A percentile compares a stretch with the other conserved stretches of the same genome.
Conservation (phyloP, 208 protist species). For the Acanthamoeba sp. region DNA sequence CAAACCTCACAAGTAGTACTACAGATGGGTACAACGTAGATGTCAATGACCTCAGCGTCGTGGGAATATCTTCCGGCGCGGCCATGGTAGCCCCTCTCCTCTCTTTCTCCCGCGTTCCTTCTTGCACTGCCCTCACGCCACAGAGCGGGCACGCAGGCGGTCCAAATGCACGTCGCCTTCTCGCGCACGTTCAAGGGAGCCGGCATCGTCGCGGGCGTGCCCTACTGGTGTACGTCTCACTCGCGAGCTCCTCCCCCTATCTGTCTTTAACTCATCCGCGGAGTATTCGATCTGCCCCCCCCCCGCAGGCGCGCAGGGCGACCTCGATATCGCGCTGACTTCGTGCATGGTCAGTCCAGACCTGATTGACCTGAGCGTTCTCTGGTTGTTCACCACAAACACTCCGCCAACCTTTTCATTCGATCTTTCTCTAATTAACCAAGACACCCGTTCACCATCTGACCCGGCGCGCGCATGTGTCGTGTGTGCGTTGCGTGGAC, state of each 20-base stretch:
- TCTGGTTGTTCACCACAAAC: background rate
- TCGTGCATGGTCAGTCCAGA: conserved; percentile 34
- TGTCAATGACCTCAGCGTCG: background rate
- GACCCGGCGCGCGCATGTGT: background rate
- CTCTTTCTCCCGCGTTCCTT: background rate
- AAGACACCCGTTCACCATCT: too few species aligned
- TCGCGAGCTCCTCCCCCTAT: background rate
- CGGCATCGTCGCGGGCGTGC: conserved; percentile 52
- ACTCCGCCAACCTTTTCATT: background rate
- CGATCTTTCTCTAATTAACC: background rate
- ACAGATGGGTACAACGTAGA: conserved; percentile 20
- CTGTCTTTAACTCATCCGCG: background rate
- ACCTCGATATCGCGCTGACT: background rate
- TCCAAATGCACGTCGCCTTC: conserved; percentile 46
- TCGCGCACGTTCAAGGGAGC: conserved; percentile 17
- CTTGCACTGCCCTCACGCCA: background rate
- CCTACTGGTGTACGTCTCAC: conserved; percentile 27
- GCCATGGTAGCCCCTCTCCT: background rate
- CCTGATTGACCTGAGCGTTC: conserved; percentile 23
- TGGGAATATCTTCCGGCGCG: conserved; percentile 39
- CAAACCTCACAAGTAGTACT: background rate
- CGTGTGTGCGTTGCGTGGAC: background rate
- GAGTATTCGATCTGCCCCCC: background rate
- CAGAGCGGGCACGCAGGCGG: background rate
- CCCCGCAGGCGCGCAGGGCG: conserved; percentile 27